Conservation (phyloP, 345 rosid species). For the Ailanthus altissimus region DNA sequence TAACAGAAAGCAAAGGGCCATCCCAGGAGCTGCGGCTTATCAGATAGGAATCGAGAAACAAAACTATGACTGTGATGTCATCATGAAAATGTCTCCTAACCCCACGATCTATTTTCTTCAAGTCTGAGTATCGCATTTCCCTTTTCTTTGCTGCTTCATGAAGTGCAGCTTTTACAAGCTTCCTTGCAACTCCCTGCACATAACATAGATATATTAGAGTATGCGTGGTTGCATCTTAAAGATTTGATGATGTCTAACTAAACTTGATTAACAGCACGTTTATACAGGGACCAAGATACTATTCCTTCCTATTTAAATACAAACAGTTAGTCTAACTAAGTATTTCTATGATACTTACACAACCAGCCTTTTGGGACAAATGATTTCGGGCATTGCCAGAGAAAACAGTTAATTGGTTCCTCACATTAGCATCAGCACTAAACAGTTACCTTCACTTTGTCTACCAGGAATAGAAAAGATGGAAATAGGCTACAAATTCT, state of each 20-base stretch:
- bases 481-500: constrained; percentile 10
- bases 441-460: constrained; percentile 8
- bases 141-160: constrained; percentile 90
- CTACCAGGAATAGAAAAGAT: background rate
- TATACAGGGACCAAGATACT: background rate
- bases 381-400: background rate
- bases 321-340: background rate
- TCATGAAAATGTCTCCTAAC: constrained; percentile 98
- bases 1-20: constrained; percentile 60
- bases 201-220: constrained; percentile 7
- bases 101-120: constrained; percentile 90
- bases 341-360: background rate
- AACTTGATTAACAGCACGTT: background rate
- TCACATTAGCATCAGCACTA: background rate
- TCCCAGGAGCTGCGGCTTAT: constrained; percentile 43
- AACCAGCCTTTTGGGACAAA: background rate
- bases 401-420: background rate
- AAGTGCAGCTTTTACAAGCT: constrained; percentile 74
- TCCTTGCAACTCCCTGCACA: constrained; percentile 76
- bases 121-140: constrained; percentile 92
- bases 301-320: background rate
- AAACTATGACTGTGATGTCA: constrained; percentile 82
- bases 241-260: background rate
- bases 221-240: constrained; percentile 1
- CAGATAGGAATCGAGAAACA: constrained; percentile 68